phyloP scores from a whole-genome alignment of 345 rosid species.

The Gossypium australe region DNA sequence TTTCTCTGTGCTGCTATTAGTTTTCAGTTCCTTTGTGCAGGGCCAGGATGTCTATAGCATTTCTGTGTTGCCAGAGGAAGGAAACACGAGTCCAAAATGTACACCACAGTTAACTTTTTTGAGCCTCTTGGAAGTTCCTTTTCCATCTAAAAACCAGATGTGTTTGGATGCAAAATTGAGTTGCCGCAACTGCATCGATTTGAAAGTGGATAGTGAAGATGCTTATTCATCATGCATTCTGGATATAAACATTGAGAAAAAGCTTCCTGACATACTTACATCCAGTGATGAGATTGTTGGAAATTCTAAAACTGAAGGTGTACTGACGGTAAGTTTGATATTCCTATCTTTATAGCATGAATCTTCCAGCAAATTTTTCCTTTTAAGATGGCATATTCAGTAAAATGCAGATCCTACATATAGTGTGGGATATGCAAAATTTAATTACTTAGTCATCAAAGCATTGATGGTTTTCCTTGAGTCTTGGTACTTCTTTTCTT shows the following conservation, averaged over 20 bases:
- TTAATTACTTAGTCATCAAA: background rate
- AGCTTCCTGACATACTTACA: constrained; percentile 33
- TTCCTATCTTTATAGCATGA: background rate
- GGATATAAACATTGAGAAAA: constrained; percentile 59
- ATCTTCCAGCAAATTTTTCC: background rate
- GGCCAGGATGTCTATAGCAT: constrained; percentile 55
- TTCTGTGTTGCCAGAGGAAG: constrained; percentile 63
- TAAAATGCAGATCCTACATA: background rate
- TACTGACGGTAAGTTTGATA: constrained; percentile 40
- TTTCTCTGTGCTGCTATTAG: background rate
- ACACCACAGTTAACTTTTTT: constrained; percentile 49
- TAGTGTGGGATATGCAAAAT: background rate
- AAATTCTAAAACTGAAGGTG: constrained; percentile 43
- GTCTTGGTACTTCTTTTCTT: background rate
- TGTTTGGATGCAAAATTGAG: constrained; percentile 40
- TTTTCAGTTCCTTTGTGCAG: constrained; percentile 31
- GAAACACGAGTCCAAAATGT: constrained; percentile 28
- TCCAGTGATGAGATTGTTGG: constrained; percentile 38
- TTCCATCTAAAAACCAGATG: constrained; percentile 40
- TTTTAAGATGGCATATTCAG: background rate
- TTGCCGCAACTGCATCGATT: constrained; percentile 55
- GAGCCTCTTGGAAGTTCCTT: constrained; percentile 59
- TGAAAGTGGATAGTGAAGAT: constrained; percentile 50
- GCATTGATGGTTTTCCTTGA: background rate
- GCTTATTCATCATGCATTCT: constrained; percentile 58